phyloP scores from a whole-genome alignment of 352 stramenopile genomes.

The Phytophthora citrophthora region DNA sequence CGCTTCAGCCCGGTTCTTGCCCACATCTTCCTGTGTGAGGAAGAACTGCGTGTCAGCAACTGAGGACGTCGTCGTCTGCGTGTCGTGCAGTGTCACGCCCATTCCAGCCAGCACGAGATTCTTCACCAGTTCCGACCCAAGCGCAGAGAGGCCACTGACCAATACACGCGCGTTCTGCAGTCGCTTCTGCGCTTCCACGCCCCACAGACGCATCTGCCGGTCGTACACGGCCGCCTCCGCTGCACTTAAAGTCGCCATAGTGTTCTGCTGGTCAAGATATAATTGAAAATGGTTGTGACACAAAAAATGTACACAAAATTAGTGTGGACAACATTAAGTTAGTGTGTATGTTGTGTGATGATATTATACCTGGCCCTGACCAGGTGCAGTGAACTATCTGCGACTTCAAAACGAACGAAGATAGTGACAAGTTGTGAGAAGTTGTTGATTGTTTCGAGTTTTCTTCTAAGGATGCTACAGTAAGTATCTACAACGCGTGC shows the following conservation, averaged over 20 bases:
- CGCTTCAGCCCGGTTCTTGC: conserved; percentile 76
- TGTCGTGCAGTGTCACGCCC: conserved; percentile 93
- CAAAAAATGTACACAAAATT: neutral
- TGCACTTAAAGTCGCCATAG: conserved; percentile 63
- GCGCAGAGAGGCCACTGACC: conserved; percentile 84
- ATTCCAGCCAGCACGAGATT: conserved; percentile 98
- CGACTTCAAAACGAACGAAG: no score
- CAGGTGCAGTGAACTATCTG: no score
- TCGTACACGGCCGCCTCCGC: conserved; percentile 97
- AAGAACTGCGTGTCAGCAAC: conserved; percentile 88
- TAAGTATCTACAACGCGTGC: neutral
- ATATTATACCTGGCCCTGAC: no score
- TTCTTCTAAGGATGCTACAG: neutral
- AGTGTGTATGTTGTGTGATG: no score
- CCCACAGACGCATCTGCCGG: conserved; percentile 99
- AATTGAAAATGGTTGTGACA: neutral
- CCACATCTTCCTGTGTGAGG: conserved; percentile 69
- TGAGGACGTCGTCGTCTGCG: conserved; percentile 46
- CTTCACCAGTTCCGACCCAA: conserved; percentile 95
- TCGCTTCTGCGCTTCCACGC: conserved; percentile 95
- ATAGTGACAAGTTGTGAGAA: no score
- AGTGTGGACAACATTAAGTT: no score
- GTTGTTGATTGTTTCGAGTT: no score
- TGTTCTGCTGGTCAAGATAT: neutral
- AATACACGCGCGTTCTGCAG: conserved; percentile 91